Percentiles rank a stretch among this genome's conserved stretches.
Conservation (phyloP, 2,329 filamentous ascomycete genomes). For the Pleurostoma richardsiae region DNA sequence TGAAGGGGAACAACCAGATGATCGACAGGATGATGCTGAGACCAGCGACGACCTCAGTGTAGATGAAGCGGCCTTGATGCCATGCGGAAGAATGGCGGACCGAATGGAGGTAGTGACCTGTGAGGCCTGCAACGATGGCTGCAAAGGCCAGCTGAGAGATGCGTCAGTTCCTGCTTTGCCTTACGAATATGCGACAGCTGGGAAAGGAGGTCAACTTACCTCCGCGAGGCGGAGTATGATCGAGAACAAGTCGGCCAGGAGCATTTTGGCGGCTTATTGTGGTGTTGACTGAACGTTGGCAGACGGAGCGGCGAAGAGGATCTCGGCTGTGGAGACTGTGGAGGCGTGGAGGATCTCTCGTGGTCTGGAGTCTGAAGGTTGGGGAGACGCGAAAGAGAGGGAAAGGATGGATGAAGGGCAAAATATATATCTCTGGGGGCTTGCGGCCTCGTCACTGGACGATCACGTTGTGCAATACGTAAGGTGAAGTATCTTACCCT, state of each 20-base stretch:
- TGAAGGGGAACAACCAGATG: conserved; percentile 69
- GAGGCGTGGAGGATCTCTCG: no score
- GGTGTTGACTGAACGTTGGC: not conserved
- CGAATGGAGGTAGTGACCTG: conserved; percentile 59
- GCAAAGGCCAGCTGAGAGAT: conserved; percentile 57
- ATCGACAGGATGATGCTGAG: conserved; percentile 65
- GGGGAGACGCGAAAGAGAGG: no score
- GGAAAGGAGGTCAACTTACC: not conserved
- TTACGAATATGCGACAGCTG: not conserved
- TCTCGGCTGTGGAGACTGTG: no score
- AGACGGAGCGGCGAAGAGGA: no score
- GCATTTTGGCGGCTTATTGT: conserved; percentile 31
- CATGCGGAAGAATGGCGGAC: conserved; percentile 41
- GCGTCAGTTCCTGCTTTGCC: not conserved
- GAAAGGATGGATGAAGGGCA: no score
- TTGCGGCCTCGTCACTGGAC: no score
- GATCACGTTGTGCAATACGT: no score
- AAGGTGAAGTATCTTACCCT: no score
- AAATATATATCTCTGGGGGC: no score
- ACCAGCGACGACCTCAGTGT: conserved; percentile 66
- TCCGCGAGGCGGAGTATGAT: conserved; percentile 52
- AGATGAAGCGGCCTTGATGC: conserved; percentile 64
- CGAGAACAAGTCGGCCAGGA: conserved; percentile 48
- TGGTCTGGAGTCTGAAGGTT: no score
- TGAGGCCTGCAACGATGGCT: conserved; percentile 67